Base-by-base conservation (phyloP, 2,329 filamentous ascomycete species). In the Didymella pomorum region DNA sequence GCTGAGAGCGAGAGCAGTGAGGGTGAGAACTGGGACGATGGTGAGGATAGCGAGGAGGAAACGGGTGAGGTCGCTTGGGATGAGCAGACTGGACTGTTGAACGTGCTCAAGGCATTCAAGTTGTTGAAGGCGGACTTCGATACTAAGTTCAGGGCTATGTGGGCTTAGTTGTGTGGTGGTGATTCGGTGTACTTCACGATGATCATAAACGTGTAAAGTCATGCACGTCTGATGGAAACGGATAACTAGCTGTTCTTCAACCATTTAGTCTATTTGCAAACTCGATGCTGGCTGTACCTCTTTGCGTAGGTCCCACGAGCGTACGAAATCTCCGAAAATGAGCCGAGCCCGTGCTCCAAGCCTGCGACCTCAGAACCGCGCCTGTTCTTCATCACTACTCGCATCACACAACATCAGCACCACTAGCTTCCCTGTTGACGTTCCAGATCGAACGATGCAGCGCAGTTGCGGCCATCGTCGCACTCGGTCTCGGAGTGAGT, bases 91-190 rank as follows among this genome's bases (percentile, higher is more conserved):
- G 80, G 79, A 33, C 68, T 89, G 70, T 66, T 81, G 62, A 82
- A 83, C 62, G 86, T 90, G 23, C 76, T 88, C 14, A 81, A 79
- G 66, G 85, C 86, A 1, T 89, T 90, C 68, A 79, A 78, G 60
- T 74, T 81, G 66, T 69, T 90, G 62, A 83, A 83, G 68, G 77
- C 79, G 26, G 84, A 86, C 56, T 90, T 89, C 71, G 83, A 88
- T 62, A 79, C 80, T 43, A 90, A 88, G 78, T 90, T 90, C 75
- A 80, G 71, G 69, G 83, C 82, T 66, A 82, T 84, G 68, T 87
- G 85, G 84, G 83, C 86, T 71, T 88, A 71, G 54, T 33, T 23
- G 46, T 51, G 28, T 42, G n/a, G 37, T 28, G 42, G 7, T 54
- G 11, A 14, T 9, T 50, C 12, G 29, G 18, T 33, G 25, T 25